Evolutionary conservation across 495 filamentous ascomycete species (phyloP).

Genomic region (Penicillium cosmopolitanum): DNA sequence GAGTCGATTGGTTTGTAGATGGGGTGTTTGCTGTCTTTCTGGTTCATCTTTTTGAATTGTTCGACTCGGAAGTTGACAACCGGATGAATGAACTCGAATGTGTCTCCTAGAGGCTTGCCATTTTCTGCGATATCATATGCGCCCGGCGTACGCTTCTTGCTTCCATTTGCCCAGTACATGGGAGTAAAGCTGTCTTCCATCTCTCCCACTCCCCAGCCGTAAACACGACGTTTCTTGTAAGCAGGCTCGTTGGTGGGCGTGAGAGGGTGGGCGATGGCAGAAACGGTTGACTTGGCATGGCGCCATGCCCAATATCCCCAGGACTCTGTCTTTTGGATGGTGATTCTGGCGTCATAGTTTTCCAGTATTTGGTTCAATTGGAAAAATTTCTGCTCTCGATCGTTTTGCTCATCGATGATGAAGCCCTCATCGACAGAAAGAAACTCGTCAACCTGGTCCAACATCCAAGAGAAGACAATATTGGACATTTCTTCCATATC

Average conservation of each 20-base stretch:
- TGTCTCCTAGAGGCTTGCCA: slow-evolving; percentile 14
- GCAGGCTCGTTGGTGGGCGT: background rate
- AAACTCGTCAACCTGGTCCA: slow-evolving; percentile 24
- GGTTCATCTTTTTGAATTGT: slow-evolving; percentile 13
- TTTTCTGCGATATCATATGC: slow-evolving; percentile 12
- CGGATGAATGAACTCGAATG: slow-evolving; percentile 24
- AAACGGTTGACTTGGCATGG: slow-evolving; percentile 2
- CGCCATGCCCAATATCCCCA: slow-evolving; percentile 11
- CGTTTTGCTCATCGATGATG: slow-evolving; percentile 14
- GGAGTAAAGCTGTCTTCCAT: slow-evolving; percentile 23
- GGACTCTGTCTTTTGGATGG: background rate
- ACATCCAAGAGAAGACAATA: slow-evolving; percentile 29
- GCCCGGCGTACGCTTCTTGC: slow-evolving; percentile 22
- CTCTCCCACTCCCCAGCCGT: slow-evolving; percentile 24
- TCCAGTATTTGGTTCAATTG: slow-evolving; percentile 6
- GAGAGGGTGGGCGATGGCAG: slow-evolving; percentile 10
- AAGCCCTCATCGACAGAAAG: slow-evolving; percentile 22
- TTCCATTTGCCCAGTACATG: slow-evolving; percentile 28
- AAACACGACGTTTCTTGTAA: slow-evolving; percentile 9
- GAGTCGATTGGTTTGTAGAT: slow-evolving; percentile 19
- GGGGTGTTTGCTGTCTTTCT: slow-evolving; percentile 1
- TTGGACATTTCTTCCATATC: slow-evolving; percentile 33
- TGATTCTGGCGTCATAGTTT: background rate
- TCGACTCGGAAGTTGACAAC: slow-evolving; percentile 22
- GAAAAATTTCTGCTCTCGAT: slow-evolving; percentile 10